A percentile compares a stretch with the other conserved stretches of the same genome.
Evolutionary conservation across 2,329 filamentous ascomycete genomes (phyloP).

Genomic region (Ophiobolus disseminans): DNA sequence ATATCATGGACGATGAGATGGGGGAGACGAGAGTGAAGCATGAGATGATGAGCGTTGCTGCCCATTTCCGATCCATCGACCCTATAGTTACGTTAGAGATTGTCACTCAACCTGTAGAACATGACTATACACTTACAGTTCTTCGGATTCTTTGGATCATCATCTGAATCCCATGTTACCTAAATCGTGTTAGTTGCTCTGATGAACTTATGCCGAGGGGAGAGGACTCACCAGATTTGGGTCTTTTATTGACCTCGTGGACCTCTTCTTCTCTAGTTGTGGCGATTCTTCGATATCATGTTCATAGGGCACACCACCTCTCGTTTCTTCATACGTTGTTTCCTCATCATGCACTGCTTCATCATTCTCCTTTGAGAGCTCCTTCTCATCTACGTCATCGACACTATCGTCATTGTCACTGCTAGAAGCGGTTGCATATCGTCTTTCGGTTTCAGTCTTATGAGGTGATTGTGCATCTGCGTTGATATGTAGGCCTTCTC

Average conservation of each 20-base stretch:
- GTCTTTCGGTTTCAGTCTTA: conserved; percentile 36
- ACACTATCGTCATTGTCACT: conserved; percentile 19
- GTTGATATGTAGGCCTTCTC: conserved; percentile 33
- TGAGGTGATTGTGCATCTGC: conserved; percentile 27
- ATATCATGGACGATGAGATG: conserved; percentile 50
- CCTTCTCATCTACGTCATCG: conserved; percentile 12
- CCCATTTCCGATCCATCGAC: conserved; percentile 52
- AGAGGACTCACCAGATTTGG: conserved; percentile 44
- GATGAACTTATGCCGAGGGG: not conserved
- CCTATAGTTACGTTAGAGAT: not conserved
- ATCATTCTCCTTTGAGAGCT: conserved; percentile 18
- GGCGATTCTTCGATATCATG: conserved; percentile 36
- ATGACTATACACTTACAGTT: conserved; percentile 7
- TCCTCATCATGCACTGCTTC: conserved; percentile 12
- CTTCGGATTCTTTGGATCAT: conserved; percentile 55
- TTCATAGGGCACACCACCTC: conserved; percentile 38
- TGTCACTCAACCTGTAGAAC: not conserved
- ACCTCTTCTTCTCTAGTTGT: conserved; percentile 36
- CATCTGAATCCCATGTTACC: conserved; percentile 56
- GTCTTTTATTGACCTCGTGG: conserved; percentile 35
- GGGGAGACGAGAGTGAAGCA: conserved; percentile 50
- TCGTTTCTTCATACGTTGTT: conserved; percentile 35
- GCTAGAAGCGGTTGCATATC: conserved; percentile 13
- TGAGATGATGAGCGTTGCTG: conserved; percentile 53
- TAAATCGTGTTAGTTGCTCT: conserved; percentile 13